Evolutionary conservation across 75 land plant species (phyloP).

Genomic region (Picea sitchensis): DNA sequence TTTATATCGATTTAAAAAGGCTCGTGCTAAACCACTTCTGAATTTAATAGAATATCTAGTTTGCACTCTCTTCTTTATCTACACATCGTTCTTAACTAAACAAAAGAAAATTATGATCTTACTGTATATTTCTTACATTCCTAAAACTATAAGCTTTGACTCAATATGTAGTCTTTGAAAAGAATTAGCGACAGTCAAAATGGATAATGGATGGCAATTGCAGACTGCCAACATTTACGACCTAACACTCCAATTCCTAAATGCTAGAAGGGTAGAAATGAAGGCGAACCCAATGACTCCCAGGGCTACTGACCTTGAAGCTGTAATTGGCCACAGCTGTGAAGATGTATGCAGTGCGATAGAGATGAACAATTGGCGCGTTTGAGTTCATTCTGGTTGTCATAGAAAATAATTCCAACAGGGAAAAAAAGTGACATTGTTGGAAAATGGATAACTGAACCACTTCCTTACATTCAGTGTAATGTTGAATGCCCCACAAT

Average conservation of each 20-base stretch:
- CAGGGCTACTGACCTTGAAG: conserved; percentile 46
- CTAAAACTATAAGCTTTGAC: too few species aligned
- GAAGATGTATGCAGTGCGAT: too few species aligned
- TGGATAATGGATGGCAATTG: conserved; percentile 19
- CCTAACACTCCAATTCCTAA: conserved; percentile 29
- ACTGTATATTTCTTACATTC: too few species aligned
- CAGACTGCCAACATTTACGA: conserved; percentile 25
- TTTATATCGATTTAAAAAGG: too few species aligned
- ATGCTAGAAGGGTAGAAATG: conserved; percentile 62
- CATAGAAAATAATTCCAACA: not conserved
- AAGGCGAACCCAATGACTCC: conserved; percentile 77
- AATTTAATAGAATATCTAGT: too few species aligned
- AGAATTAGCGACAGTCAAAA: conserved; percentile 9
- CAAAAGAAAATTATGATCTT: too few species aligned
- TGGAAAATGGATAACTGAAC: not conserved
- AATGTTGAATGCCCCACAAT: not conserved
- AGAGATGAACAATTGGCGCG: not conserved
- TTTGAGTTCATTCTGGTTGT: conserved; percentile 7
- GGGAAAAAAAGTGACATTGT: conserved; percentile 1
- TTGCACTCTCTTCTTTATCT: too few species aligned
- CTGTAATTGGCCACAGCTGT: conserved; percentile 36
- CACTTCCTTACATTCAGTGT: not conserved
- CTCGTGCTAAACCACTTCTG: too few species aligned
- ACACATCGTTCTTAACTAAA: too few species aligned
- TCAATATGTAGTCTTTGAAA: too few species aligned